Conservation (phyloP, 495 filamentous ascomycete genomes). For the Lichenothelia convexa region DNA sequence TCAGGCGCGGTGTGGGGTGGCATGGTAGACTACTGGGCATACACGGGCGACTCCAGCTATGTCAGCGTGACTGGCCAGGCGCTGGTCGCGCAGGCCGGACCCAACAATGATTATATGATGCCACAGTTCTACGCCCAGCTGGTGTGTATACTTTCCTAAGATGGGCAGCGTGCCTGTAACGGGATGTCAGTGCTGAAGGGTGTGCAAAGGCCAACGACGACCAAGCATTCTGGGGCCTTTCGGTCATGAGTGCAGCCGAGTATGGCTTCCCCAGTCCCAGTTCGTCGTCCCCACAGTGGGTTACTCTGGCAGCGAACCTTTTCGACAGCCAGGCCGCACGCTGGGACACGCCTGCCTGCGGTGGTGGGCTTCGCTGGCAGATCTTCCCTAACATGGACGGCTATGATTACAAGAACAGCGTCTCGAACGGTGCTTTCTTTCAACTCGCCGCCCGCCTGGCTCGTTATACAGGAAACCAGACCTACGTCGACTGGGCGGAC, state of each 20-base stretch:
- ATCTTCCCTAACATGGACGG: conserved; percentile 34
- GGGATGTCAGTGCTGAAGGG: no score
- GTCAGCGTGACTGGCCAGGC: conserved; percentile 15
- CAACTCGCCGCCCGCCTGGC: conserved; percentile 50
- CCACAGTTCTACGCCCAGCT: conserved; percentile 1
- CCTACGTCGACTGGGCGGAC: conserved; percentile 29
- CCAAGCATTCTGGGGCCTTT: conserved; percentile 66
- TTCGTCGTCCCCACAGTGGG: conserved; percentile 36
- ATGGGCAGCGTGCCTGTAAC: no score
- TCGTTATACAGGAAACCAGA: conserved; percentile 47
- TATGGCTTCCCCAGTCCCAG: conserved; percentile 48
- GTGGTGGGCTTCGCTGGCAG: conserved; percentile 38
- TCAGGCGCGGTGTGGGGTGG: conserved; percentile 17
- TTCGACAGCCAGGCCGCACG: conserved; percentile 23
- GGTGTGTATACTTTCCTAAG: conserved; percentile 8
- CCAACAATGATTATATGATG: conserved; percentile 19
- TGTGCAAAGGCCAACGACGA: conserved; percentile 44
- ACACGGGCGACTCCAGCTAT: conserved; percentile 18
- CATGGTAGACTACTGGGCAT: conserved; percentile 13
- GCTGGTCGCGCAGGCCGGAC: conserved; percentile 20
- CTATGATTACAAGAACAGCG: conserved; percentile 49
- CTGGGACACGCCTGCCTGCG: conserved; percentile 32
- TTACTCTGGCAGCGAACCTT: conserved; percentile 29
- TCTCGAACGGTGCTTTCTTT: conserved; percentile 53
- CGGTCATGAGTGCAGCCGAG: conserved; percentile 56